Evolutionary conservation across 495 filamentous ascomycete species (phyloP).

Genomic region (Pseudevernia furfuracea): DNA sequence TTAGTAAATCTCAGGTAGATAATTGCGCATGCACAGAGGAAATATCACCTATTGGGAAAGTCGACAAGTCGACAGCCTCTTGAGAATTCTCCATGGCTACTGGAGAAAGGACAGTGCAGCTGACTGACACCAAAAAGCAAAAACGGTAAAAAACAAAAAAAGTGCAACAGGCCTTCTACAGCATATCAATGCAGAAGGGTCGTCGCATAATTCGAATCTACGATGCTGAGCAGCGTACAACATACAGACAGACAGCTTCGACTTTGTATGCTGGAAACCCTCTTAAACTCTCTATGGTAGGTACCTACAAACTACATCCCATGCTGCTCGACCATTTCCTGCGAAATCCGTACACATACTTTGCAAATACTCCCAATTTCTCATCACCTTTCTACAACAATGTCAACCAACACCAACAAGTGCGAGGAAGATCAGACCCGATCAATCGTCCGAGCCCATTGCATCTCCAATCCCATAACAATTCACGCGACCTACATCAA

Average conservation of each 20-base stretch:
- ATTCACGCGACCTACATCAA: not conserved
- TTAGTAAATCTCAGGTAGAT: not conserved
- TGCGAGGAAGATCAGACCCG: not conserved
- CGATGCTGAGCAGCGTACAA: not conserved
- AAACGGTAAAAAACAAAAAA: not conserved
- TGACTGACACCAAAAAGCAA: not conserved
- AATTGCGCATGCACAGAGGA: not conserved
- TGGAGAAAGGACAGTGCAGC: too few relatives aligned
- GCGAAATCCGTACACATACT: not conserved
- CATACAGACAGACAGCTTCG: not conserved
- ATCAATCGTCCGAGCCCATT: not conserved
- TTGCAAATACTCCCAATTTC: not conserved
- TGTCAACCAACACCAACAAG: not conserved
- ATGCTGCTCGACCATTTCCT: not conserved
- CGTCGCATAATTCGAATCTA: not conserved
- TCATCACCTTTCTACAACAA: not conserved
- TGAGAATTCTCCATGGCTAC: not conserved
- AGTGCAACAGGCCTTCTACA: not conserved
- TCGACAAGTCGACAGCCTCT: not conserved
- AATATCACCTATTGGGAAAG: not conserved
- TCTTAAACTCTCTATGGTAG: not conserved
- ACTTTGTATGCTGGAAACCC: not conserved
- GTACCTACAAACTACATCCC: not conserved
- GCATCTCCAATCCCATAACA: not conserved
- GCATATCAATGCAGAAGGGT: not conserved